Conservation (phyloP, 225 moss, liverwort and hornwort species). For the Polytrichum formosum region DNA sequence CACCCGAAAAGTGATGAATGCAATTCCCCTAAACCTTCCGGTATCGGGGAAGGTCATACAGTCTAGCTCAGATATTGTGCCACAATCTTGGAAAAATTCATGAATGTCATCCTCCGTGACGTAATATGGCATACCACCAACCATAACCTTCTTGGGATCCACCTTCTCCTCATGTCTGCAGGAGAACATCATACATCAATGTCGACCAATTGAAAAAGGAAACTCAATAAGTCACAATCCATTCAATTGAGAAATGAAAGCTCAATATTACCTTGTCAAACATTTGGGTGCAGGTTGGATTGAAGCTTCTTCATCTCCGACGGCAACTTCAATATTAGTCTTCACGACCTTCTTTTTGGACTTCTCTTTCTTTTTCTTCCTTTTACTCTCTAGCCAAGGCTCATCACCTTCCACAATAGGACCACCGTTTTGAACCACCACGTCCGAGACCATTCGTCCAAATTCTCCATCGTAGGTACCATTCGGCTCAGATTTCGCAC, state of each 20-base stretch:
- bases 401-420: slow-evolving; percentile 45
- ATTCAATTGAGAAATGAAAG: too few species aligned
- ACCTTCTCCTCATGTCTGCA: slow-evolving; percentile 42
- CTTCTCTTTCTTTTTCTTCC: slow-evolving; percentile 39
- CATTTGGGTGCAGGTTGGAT: too few species aligned
- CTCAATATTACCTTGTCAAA: too few species aligned
- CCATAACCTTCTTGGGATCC: slow-evolving; percentile 54
- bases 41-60: slow-evolving; percentile 63
- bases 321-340: background rate
- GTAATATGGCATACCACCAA: slow-evolving; percentile 75
- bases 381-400: slow-evolving; percentile 40
- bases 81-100: slow-evolving; percentile 69
- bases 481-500: background rate
- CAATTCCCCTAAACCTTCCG: slow-evolving; percentile 70
- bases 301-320: background rate
- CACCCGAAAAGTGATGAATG: slow-evolving; percentile 71
- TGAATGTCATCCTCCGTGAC: slow-evolving; percentile 55
- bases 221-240: background rate
- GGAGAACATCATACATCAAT: background rate
- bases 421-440: slow-evolving; percentile 1
- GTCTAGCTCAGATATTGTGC: slow-evolving; percentile 65
- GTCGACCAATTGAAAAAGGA: too few species aligned
- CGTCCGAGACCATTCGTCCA: background rate
- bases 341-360: slow-evolving; percentile 41
- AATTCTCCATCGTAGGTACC: background rate